Conservation (phyloP, 2,329 filamentous ascomycete species). For the Hypoxylon rubiginosum region DNA sequence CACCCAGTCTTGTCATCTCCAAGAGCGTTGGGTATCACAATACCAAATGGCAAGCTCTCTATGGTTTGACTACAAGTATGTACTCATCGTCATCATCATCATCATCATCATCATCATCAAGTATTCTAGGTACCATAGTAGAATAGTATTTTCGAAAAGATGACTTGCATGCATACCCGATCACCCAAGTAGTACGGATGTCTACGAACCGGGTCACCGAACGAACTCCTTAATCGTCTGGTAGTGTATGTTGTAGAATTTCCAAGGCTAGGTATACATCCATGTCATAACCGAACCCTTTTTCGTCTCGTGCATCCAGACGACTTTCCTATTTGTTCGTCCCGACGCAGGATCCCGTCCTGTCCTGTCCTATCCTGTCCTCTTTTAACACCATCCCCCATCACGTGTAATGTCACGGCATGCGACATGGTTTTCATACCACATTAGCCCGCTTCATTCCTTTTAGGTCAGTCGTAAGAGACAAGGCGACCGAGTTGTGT, state of each 20-base stretch:
- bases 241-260: constrained; percentile 28
- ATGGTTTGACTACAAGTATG: constrained; percentile 17
- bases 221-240: constrained; percentile 7
- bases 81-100: constrained; percentile 7
- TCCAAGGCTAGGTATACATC: constrained; percentile 33
- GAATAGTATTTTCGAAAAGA: neutral
- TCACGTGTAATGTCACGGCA: constrained; percentile 2
- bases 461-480: constrained; percentile 6
- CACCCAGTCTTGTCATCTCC: constrained; percentile 7
- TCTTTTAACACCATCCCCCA: constrained; percentile 15
- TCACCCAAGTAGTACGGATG: constrained; percentile 4
- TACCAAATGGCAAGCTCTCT: constrained; percentile 30
- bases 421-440: constrained; percentile 18
- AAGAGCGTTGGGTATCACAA: constrained; percentile 23
- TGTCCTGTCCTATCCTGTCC: neutral
- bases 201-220: constrained; percentile 7
- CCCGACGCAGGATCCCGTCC: constrained; percentile 5
- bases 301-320: constrained; percentile 9
- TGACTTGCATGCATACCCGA: constrained; percentile 18
- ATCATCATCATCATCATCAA: too few relatives aligned
- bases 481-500: constrained; percentile 12
- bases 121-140: constrained; percentile 7
- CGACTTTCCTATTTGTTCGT: constrained; percentile 14
- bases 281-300: constrained; percentile 17
- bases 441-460: constrained; percentile 9